phyloP scores from a whole-genome alignment of 2,329 filamentous ascomycete genomes.

The Ascochyta lentis region DNA sequence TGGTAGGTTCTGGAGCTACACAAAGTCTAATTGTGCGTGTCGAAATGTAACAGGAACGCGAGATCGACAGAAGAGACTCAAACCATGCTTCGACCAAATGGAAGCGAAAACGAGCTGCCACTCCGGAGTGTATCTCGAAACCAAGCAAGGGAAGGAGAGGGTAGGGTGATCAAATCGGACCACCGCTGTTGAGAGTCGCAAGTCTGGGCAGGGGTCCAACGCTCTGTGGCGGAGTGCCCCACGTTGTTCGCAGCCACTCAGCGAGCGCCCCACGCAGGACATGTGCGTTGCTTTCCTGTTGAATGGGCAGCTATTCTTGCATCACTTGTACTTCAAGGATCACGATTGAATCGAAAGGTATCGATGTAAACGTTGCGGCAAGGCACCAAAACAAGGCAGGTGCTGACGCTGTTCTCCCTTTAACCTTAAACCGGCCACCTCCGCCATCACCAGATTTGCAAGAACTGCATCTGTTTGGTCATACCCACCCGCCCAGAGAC shows the following conservation, averaged over 20 bases:
- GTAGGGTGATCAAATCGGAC: conserved; percentile 27
- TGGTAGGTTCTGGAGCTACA: background rate
- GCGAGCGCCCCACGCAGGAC: background rate
- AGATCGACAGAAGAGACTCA: background rate
- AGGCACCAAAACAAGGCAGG: conserved; percentile 1
- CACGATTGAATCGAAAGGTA: background rate
- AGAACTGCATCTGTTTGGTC: conserved; percentile 22
- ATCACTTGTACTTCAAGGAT: background rate
- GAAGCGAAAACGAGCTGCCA: background rate
- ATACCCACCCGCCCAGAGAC: conserved; percentile 9
- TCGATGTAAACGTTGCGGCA: background rate
- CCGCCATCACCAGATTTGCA: conserved; percentile 37
- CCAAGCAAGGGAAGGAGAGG: conserved; percentile 13
- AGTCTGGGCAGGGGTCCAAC: conserved; percentile 8
- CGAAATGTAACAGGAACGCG: background rate
- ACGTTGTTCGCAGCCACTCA: conserved; percentile 12
- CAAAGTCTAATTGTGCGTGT: background rate
- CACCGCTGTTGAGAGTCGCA: conserved; percentile 18
- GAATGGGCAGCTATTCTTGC: background rate
- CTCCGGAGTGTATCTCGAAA: background rate
- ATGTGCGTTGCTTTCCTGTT: background rate
- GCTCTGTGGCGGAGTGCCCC: conserved; percentile 9
- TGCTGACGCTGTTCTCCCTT: conserved; percentile 4
- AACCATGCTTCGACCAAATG: conserved; percentile 9
- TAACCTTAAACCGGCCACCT: conserved; percentile 30